Evolutionary conservation across 2,329 filamentous ascomycete species (phyloP).

Genomic region (Cryphonectria nitschkei): DNA sequence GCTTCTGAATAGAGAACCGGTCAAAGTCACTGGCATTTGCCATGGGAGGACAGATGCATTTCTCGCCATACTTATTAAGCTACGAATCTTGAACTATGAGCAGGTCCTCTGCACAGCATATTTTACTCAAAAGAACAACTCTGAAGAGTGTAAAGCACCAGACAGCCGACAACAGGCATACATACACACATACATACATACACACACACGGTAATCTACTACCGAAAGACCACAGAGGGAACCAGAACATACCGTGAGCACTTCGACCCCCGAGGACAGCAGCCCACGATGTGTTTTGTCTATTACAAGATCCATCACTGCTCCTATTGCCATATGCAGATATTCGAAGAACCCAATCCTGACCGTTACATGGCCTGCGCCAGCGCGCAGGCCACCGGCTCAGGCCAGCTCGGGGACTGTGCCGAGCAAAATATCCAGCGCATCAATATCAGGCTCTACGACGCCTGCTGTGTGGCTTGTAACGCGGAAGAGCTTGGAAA

Average conservation of each 20-base stretch:
- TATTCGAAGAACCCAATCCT: conserved; percentile 9
- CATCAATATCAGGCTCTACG: conserved; percentile 1
- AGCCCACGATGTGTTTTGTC: conserved; percentile 14
- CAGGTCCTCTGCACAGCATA: not conserved
- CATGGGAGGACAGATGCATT: not conserved
- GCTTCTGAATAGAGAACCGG: not conserved
- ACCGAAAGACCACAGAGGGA: not conserved
- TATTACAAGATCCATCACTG: conserved; percentile 14
- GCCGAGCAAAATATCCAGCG: conserved; percentile 6
- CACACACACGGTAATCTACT: not conserved
- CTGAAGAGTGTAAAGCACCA: not conserved
- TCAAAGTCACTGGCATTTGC: not conserved
- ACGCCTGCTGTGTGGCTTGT: conserved; percentile 20
- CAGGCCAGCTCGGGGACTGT: conserved; percentile 1
- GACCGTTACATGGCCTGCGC: conserved; percentile 12
- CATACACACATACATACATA: conserved; percentile 1
- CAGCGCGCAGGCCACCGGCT: conserved; percentile 5
- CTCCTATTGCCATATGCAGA: conserved; percentile 11
- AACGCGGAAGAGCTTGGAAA: not conserved
- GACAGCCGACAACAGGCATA: not conserved
- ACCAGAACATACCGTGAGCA: not conserved
- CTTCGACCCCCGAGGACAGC: not conserved
- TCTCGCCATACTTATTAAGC: not conserved
- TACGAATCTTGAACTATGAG: not conserved
- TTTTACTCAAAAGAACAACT: not conserved